Base-by-base conservation (phyloP, 495 filamentous ascomycete species). In the Penicillium chermesinum region DNA sequence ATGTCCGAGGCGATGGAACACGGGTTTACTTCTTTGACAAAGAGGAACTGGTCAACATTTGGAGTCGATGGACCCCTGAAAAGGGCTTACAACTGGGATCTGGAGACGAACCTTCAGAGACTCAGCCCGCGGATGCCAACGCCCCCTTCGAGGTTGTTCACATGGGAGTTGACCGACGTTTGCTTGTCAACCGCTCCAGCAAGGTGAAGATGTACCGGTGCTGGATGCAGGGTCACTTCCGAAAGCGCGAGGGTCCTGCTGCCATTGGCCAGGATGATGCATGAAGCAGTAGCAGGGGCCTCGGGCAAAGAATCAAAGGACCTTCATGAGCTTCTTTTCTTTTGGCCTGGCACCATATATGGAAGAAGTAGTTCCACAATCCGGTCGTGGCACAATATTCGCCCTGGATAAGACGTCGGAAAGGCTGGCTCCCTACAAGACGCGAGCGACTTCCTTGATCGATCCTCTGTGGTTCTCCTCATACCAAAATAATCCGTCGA, bases 151-250 rank as follows among this genome's bases (percentile, higher is more conserved):
- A 91, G 43, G 71, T 95, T 35, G 61, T 82, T 20, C 79, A 91
- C 40, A 67, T 97, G 35, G 94, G 83, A 12, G 77, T 87, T 42
- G 93, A 98, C 59, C 79, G 87, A 51, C 79, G 94, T 49, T 72
- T 98, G 71, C 73, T 98, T 38, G 91, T 98, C 46, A 98, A 98
- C 63, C 83, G 93, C 36, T 85, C 87, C 47, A 82, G 81, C 54
- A 84, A 89, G 66, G 67, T 96, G 7, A 97, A 97, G 70, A 98
- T 98, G 93, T 96, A 96, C 70, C 83, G 93, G 36, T 96, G 90
- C 72, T 79, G 93, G 93, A 84, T 97, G 64, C 93, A 98, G 64
- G 94, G 87, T 16, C 82, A 83, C 10, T 96, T 97, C 64, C 74
- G 66, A 49, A 98, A 96, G 68, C 78, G 80, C 20, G 56, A 44